A percentile compares a stretch with the other conserved stretches of the same genome.
phyloP scores from a whole-genome alignment of 345 rosid genomes.

The Anacardium occidentale region DNA sequence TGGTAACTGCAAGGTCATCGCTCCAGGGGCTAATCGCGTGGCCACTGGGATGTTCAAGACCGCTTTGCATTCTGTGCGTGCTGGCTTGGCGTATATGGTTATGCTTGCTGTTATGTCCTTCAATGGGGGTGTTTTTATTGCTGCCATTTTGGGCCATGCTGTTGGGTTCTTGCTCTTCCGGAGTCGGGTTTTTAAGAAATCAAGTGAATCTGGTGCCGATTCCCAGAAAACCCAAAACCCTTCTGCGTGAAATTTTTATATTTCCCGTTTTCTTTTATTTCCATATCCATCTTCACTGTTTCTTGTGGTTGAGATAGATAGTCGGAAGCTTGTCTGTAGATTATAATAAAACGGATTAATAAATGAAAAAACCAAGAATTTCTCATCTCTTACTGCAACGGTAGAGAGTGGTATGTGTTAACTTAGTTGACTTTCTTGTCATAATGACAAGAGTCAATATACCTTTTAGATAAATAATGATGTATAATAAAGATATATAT shows the following conservation, averaged over 20 bases:
- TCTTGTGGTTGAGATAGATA: not conserved
- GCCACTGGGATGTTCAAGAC: conserved; percentile 54
- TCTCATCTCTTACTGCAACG: not conserved
- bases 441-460: too few species aligned
- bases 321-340: not conserved
- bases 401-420: too few species aligned
- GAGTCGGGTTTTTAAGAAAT: conserved; percentile 44
- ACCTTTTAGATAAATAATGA: too few species aligned
- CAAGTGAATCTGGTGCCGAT: conserved; percentile 26
- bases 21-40: conserved; percentile 48
- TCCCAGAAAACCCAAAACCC: not conserved
- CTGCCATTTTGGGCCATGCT: conserved; percentile 69
- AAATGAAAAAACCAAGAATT: not conserved
- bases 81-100: conserved; percentile 66
- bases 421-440: too few species aligned
- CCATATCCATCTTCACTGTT: not conserved
- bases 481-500: too few species aligned
- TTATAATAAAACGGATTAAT: not conserved
- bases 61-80: conserved; percentile 49
- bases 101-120: conserved; percentile 77
- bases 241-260: too few species aligned
- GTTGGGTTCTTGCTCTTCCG: conserved; percentile 65
- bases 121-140: conserved; percentile 73
- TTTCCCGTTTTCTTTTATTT: not conserved
- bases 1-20: conserved; percentile 35